Evolutionary conservation across 192 early-diverging fungal genomes (phyloP), one percentile per base, ranked within the genome.

Genomic region (Thamnidium elegans): DNA sequence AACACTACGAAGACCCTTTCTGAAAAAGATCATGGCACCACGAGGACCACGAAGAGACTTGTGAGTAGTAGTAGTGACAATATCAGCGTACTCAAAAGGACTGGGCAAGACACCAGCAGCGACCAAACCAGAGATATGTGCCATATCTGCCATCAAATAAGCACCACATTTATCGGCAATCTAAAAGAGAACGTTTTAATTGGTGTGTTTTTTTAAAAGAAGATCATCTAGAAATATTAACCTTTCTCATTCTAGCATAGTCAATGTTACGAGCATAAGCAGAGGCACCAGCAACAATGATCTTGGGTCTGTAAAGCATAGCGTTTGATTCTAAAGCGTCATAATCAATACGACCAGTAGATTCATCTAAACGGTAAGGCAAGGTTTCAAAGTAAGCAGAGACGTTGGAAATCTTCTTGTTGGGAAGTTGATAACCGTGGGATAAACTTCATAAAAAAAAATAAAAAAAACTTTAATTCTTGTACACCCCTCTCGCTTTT

Each of bases 1-100:
- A 61, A 87, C 80, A 44, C 70, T 77, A 17, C 93, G 87, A 46
- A 95, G 84, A 68, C 97, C 97, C 74, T 93, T 93, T 65, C 97
- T 87, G 88, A 87, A 99, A 77, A 99, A 98, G 79, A 99, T 98
- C 89, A 99, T 92, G 54, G 94, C 92, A 55, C 97, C 97, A 66
- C 96, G 87, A 32, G 97, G 97, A n/a, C 97, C 97, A 65, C 97
- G 85, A 50, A 99, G 86, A 14, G 95, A 96, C 75, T 99, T 99
- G 86, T 99, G 97, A 2, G 97, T 99, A 56, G 97, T 99, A 31
- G 97, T 99, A 10, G 95, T 99, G 70, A 99, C 97, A 65, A 99
- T 90, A 75, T 99, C 97, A 43, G 94, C 88, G 74, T 90, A 81
- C 66, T 90, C 87, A 73, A 97, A 99, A 13, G 97, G 95, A 66